phyloP scores from a whole-genome alignment of 805 yeast species.

The Lachancea thermotolerans region DNA sequence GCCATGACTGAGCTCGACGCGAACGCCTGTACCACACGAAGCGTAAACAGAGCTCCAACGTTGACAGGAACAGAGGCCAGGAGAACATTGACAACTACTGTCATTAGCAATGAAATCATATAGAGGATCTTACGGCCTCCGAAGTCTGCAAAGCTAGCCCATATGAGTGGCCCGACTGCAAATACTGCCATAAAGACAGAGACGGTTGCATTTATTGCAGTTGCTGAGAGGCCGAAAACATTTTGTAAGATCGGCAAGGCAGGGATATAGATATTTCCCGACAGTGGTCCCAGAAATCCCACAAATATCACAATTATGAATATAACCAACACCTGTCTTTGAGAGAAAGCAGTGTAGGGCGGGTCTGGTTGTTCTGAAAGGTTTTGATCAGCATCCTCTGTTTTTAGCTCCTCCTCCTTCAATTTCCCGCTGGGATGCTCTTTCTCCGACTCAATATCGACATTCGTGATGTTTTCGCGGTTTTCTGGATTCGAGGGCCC shows the following conservation, averaged over 20 bases:
- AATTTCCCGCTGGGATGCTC: neutral
- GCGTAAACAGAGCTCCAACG: conserved; percentile 60
- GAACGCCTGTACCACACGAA: conserved; percentile 66
- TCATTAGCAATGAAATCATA: conserved; percentile 48
- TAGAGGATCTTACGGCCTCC: conserved; percentile 64
- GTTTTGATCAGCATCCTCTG: neutral
- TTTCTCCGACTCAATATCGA: too few species aligned
- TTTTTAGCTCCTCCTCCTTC: neutral
- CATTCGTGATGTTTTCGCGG: neutral
- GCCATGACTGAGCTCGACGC: conserved; percentile 87
- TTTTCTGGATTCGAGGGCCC: too few species aligned
- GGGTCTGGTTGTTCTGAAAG: neutral
- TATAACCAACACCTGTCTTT: conserved; percentile 29
- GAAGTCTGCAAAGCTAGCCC: conserved; percentile 51
- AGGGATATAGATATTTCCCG: conserved; percentile 54
- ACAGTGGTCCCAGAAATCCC: conserved; percentile 50
- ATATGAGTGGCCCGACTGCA: conserved; percentile 48
- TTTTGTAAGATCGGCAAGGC: conserved; percentile 40
- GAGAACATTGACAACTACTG: conserved; percentile 56
- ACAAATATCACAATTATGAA: conserved; percentile 39
- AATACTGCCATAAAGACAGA: conserved; percentile 52
- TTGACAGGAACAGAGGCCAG: conserved; percentile 58
- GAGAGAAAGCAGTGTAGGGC: conserved; percentile 34
- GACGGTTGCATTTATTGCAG: conserved; percentile 48
- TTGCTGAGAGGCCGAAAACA: conserved; percentile 36